phyloP scores from a whole-genome alignment of 495 filamentous ascomycete genomes.

The Cenococcum geophilum region DNA sequence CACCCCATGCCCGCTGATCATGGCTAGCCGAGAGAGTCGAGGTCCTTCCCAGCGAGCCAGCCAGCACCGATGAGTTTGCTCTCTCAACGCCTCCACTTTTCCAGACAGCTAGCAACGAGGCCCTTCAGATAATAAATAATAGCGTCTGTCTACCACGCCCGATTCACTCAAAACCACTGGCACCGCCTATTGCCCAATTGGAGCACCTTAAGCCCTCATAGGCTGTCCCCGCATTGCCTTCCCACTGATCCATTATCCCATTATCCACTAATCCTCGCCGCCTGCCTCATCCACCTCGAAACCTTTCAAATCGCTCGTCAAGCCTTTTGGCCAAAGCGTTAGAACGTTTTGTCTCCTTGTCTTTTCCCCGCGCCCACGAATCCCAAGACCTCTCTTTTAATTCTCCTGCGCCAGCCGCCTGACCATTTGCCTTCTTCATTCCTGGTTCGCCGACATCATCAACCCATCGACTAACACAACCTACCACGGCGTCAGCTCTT shows the following conservation, averaged over 20 bases:
- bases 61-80: no score
- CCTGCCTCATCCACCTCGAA: neutral
- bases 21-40: no score
- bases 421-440: neutral
- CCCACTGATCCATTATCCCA: neutral
- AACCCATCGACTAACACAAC: neutral
- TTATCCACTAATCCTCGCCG: neutral
- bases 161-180: conserved; percentile 1
- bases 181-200: neutral
- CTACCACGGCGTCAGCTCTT: neutral
- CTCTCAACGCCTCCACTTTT: no score
- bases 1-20: no score
- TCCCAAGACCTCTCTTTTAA: neutral
- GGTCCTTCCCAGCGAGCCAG: no score
- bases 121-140: neutral
- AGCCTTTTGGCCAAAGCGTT: conserved; percentile 2
- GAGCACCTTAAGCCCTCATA: neutral
- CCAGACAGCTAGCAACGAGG: neutral
- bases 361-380: conserved; percentile 2
- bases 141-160: neutral
- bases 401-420: neutral
- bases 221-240: neutral
- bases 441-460: neutral
- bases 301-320: conserved; percentile 1
- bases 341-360: neutral